A percentile compares a stretch with the other conserved stretches of the same genome.
These are phyloP conservation scores for Linderniella brevidens DNA, from an alignment of 257 asterid genomes.

Conservation along the genomic window DNA sequence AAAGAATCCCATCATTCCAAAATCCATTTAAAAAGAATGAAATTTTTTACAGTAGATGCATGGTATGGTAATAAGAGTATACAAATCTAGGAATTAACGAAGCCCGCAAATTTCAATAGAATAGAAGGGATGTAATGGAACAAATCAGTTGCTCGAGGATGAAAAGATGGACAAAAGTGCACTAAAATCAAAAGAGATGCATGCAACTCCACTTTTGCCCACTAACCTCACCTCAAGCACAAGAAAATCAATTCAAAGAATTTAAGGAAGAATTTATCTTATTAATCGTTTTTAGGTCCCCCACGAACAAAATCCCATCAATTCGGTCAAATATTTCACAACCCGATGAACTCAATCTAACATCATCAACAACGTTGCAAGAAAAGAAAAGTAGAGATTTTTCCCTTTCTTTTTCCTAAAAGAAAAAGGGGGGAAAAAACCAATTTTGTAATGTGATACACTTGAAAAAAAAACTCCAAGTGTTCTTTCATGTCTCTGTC, in stretches of 20 bases:
- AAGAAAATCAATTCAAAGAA: background rate
- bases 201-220: too few relatives aligned
- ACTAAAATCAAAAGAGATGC: slow-evolving; percentile 20
- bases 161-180: slow-evolving; percentile 38
- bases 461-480: too few relatives aligned
- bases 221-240: slow-evolving; percentile 6
- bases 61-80: slow-evolving; percentile 11
- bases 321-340: slow-evolving; percentile 25
- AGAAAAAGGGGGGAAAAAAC: too few relatives aligned
- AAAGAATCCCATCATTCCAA: slow-evolving; percentile 61
- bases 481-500: slow-evolving; percentile 10
- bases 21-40: slow-evolving; percentile 23
- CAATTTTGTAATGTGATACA: slow-evolving; percentile 11
- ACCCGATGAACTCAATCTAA: slow-evolving; percentile 34
- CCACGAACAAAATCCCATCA: slow-evolving; percentile 22
- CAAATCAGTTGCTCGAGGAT: slow-evolving; percentile 88
- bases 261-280: slow-evolving; percentile 1
- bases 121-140: slow-evolving; percentile 34
- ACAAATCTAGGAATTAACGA: slow-evolving; percentile 37
- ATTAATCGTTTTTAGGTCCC: slow-evolving; percentile 5
- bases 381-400: slow-evolving; percentile 8
- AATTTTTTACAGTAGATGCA: slow-evolving; percentile 13
- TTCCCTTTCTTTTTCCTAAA: slow-evolving; percentile 8
- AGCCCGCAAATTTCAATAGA: slow-evolving; percentile 55
- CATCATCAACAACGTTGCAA: slow-evolving; percentile 19